Evolutionary conservation across 2,329 filamentous ascomycete genomes (phyloP), one percentile per base, ranked within the genome.

Genomic region (Bipolaris zeicola): DNA sequence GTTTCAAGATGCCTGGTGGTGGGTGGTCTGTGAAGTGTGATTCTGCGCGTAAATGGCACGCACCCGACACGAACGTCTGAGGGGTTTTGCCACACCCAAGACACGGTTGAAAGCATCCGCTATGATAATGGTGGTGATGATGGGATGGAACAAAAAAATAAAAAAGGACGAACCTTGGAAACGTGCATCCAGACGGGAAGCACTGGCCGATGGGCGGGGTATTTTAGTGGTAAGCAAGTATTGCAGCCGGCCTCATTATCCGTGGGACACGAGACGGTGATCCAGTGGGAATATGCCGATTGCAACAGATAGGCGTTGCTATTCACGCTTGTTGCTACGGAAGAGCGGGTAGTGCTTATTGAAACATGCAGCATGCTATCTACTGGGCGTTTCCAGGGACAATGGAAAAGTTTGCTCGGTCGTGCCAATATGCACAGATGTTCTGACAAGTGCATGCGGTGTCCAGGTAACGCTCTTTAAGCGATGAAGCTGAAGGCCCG

Each of bases 381-480:
- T 61, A 64, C 63, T 63, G 62, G 38, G 57, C 63, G 60, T 52
- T 42, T 58, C 58, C 61, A 46, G 56, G 62, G 62, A 62, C 62
- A 45, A 61, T 60, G 56, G 57, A 64, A 66, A 66, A 70, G 70
- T 73, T 72, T 73, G 70, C 71, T 70, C 52, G 37, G 64, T 63
- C 38, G 63, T 64, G 62, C 63, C 62, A 61, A 55, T 36, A 59
- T 63, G 65, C 64, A 67, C 61, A 63, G 62, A 61, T 64, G 57
- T 45, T 67, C 60, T 70, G 68, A 68, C 61, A 63, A 52, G 53
- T 57, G 47, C 39, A 63, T 67, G 64, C 55, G 37, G 67, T 69
- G 64, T 28, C 62, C 57, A 52, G 58, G 65, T 64, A 64, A 65
- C 64, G 59, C 52, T 28, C 14, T 58, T 52, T 62, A 65, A 67